Percentiles rank a stretch among this genome's conserved stretches.
These are phyloP conservation scores for Myrica gale DNA, from an alignment of 306 rosid genomes.

Conservation along the genomic window DNA sequence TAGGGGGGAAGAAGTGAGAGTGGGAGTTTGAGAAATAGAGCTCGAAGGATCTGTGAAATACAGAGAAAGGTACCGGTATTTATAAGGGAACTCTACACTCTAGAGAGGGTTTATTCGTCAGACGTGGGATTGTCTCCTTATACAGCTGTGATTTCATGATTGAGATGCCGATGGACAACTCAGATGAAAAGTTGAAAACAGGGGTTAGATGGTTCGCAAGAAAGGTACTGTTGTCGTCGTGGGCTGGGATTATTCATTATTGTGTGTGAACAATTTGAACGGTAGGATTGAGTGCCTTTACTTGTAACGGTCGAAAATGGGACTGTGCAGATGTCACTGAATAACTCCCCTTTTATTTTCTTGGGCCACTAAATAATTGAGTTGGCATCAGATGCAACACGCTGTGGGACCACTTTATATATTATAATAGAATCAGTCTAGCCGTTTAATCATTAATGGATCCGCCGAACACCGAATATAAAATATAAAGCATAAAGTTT, in stretches of 20 bases:
- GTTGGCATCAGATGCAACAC: not conserved
- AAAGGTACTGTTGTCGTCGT: not conserved
- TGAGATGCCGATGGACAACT: not conserved
- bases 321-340: conserved; percentile 6
- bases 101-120: too few species aligned
- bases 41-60: not conserved
- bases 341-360: not conserved
- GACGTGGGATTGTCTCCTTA: not conserved
- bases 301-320: not conserved
- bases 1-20: not conserved
- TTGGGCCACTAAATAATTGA: too few species aligned
- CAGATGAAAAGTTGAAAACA: not conserved
- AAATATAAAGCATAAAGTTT: too few species aligned
- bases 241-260: too few species aligned
- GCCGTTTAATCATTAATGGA: too few species aligned
- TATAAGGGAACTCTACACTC: not conserved
- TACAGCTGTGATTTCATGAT: not conserved
- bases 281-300: conserved; percentile 1
- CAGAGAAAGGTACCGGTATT: not conserved
- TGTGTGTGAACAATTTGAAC: not conserved
- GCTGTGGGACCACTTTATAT: not conserved
- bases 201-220: not conserved
- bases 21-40: not conserved
- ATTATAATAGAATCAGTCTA: not conserved
- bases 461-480: too few species aligned